phyloP scores from a whole-genome alignment of 2,329 filamentous ascomycete species.

The Seiridium unicorne region DNA sequence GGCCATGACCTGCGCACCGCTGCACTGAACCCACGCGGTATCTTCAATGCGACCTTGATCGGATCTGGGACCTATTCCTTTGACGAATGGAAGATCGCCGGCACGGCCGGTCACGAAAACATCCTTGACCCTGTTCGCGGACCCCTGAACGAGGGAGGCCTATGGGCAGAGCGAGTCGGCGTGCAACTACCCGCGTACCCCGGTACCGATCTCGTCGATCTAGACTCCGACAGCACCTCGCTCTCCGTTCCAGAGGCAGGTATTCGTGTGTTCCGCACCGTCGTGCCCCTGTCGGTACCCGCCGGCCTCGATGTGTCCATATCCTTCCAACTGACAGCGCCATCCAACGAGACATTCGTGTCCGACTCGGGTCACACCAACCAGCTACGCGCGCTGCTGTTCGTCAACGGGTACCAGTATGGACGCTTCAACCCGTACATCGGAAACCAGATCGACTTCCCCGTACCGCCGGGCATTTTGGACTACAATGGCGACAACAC shows the following conservation, averaged over 20 bases:
- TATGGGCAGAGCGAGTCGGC: conserved; percentile 56
- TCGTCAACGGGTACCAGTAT: conserved; percentile 66
- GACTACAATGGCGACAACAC: conserved; percentile 59
- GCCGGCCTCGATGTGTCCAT: conserved; percentile 53
- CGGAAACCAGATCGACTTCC: conserved; percentile 59
- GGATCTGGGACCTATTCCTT: conserved; percentile 37
- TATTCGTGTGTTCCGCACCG: conserved; percentile 55
- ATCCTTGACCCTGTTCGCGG: conserved; percentile 56
- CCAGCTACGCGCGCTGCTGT: conserved; percentile 50
- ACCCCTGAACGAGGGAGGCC: conserved; percentile 55
- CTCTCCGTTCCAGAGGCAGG: conserved; percentile 47
- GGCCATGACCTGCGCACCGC: conserved; percentile 54
- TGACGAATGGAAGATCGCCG: conserved; percentile 56
- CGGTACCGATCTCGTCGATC: conserved; percentile 39
- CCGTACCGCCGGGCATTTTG: conserved; percentile 57
- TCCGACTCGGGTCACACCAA: conserved; percentile 29
- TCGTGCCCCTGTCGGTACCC: conserved; percentile 48
- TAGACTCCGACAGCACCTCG: conserved; percentile 26
- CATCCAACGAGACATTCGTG: conserved; percentile 36
- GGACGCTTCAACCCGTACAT: conserved; percentile 59
- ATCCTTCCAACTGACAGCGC: conserved; percentile 50
- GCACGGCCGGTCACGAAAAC: conserved; percentile 51
- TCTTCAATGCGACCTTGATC: conserved; percentile 50
- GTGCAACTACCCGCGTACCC: conserved; percentile 58
- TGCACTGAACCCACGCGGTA: conserved; percentile 48